Conservation (phyloP, 116 monocot species). For the Cymodocea nodosa region DNA sequence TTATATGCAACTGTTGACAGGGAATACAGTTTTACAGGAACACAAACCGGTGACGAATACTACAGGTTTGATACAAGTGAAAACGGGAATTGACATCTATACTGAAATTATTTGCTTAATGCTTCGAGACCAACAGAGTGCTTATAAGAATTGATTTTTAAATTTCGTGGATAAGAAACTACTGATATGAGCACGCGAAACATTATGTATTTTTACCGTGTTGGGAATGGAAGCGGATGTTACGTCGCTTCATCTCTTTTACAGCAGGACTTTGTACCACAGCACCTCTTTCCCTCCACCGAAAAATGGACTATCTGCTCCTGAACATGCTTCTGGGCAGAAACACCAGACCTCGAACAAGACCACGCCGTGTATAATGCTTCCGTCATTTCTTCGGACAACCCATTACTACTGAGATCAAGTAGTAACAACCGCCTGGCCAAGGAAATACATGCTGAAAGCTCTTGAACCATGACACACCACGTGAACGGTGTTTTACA, state of each 20-base stretch:
- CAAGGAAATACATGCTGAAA: constrained; percentile 26
- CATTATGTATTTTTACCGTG: too few species aligned
- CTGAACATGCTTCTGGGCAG: constrained; percentile 37
- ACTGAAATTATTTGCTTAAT: too few species aligned
- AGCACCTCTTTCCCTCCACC: constrained; percentile 50
- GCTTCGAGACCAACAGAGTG: too few species aligned
- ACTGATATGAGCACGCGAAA: too few species aligned
- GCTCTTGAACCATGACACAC: constrained; percentile 26
- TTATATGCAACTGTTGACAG: too few species aligned
- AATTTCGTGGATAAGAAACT: too few species aligned
- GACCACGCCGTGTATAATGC: constrained; percentile 49
- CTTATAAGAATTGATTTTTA: too few species aligned
- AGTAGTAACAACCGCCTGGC: constrained; percentile 43
- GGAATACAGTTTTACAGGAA: too few species aligned
- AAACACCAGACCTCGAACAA: not conserved
- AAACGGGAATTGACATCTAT: too few species aligned
- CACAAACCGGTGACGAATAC: too few species aligned
- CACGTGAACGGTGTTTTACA: constrained; percentile 8
- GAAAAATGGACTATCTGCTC: constrained; percentile 46
- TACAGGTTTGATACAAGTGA: too few species aligned
- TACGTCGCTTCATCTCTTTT: constrained; percentile 28
- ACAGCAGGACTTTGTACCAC: constrained; percentile 56
- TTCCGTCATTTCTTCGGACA: constrained; percentile 34
- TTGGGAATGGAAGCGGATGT: too few species aligned
- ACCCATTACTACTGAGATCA: constrained; percentile 52